Conservation (phyloP, 495 filamentous ascomycete genomes). For the Annulohypoxylon maeteangense region DNA sequence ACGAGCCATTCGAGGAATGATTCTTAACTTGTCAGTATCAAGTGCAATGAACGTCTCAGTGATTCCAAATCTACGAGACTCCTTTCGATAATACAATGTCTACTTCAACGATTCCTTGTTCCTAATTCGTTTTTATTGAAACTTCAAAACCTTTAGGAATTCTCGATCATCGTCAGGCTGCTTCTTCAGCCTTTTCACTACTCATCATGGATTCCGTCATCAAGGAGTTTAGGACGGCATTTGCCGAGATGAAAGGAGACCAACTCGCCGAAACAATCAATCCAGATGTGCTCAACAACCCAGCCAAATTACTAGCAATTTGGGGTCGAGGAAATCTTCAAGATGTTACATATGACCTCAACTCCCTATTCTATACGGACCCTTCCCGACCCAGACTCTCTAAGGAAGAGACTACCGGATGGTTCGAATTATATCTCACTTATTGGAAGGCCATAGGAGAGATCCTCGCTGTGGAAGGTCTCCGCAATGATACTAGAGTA, state of each 20-base stretch:
- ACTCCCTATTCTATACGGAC: slow-evolving; percentile 44
- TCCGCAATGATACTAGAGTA: slow-evolving; percentile 49
- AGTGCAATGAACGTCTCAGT: background rate
- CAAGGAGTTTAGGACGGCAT: slow-evolving; percentile 69
- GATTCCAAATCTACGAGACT: slow-evolving; percentile 2
- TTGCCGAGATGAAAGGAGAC: slow-evolving; percentile 67
- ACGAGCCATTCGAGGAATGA: slow-evolving; percentile 20
- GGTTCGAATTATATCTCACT: slow-evolving; percentile 82
- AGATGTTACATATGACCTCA: slow-evolving; percentile 37
- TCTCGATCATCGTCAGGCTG: background rate
- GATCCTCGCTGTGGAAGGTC: slow-evolving; percentile 66
- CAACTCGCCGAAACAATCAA: slow-evolving; percentile 74
- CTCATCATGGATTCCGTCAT: slow-evolving; percentile 71
- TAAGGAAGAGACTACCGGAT: slow-evolving; percentile 73
- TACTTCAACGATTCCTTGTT: background rate
- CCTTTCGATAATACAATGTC: slow-evolving; percentile 17
- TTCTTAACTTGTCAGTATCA: background rate
- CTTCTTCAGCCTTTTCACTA: background rate
- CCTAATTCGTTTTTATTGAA: background rate
- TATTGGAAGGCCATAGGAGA: slow-evolving; percentile 86
- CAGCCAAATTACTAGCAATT: slow-evolving; percentile 70
- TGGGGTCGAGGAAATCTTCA: slow-evolving; percentile 53
- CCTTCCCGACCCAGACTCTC: slow-evolving; percentile 55
- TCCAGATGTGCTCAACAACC: slow-evolving; percentile 67
- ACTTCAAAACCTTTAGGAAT: background rate